Conservation (phyloP, 805 yeast genomes). For the Starmerella asiatica region DNA sequence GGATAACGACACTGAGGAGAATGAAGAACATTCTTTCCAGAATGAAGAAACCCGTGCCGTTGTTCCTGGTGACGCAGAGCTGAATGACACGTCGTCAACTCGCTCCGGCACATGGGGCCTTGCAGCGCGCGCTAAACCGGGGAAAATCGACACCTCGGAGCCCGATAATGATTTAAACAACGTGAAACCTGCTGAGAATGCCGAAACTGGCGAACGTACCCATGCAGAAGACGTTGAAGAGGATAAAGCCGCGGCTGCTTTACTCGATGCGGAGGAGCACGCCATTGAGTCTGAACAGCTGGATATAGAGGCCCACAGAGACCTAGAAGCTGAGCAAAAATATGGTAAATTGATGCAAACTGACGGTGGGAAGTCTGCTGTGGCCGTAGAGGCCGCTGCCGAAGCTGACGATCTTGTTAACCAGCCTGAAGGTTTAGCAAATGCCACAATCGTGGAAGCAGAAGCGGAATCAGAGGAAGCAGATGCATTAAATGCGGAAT, state of each 20-base stretch:
- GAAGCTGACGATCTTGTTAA: neutral
- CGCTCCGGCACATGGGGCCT: too few relatives aligned
- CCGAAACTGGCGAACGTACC: neutral
- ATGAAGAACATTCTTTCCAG: too few relatives aligned
- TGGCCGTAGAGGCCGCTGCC: neutral
- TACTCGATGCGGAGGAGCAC: neutral
- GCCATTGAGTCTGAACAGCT: neutral
- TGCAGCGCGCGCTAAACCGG: too few relatives aligned
- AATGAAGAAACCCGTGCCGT: too few relatives aligned
- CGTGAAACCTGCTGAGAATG: neutral
- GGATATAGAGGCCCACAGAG: neutral
- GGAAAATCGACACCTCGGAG: neutral
- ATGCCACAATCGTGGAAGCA: too few relatives aligned
- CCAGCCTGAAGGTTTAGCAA: too few relatives aligned
- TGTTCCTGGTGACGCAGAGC: too few relatives aligned
- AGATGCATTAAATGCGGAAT: too few relatives aligned
- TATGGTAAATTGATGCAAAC: neutral
- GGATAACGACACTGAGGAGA: neutral
- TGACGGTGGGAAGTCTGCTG: neutral
- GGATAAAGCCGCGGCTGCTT: neutral
- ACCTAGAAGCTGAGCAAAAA: neutral
- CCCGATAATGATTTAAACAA: neutral
- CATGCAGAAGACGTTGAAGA: neutral
- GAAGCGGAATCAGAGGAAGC: too few relatives aligned
- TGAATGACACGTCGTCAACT: too few relatives aligned